Conservation (phyloP, 1,284 basidiomycete species). For the Meira miltonrushii region DNA sequence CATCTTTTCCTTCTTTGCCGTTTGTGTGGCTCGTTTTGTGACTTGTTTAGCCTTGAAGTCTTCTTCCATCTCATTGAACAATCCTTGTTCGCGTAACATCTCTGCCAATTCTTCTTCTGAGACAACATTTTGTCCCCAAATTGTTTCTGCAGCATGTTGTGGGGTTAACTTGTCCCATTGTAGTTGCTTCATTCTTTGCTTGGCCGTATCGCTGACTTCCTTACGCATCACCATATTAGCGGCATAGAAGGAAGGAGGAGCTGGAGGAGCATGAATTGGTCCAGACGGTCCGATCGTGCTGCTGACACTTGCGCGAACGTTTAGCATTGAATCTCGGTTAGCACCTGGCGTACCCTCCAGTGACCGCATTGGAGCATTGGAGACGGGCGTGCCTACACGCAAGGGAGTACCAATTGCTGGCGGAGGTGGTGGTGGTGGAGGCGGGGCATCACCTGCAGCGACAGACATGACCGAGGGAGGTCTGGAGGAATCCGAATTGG, state of each 20-base stretch:
- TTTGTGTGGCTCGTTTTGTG: conserved; percentile 53
- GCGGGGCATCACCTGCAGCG: conserved; percentile 56
- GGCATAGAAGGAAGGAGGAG: conserved; percentile 32
- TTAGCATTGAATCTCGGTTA: conserved; percentile 44
- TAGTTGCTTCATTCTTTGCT: conserved; percentile 91
- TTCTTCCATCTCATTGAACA: conserved; percentile 95
- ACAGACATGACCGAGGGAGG: conserved; percentile 4
- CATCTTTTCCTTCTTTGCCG: conserved; percentile 53
- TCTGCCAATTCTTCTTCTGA: conserved; percentile 34
- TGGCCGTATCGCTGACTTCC: conserved; percentile 76
- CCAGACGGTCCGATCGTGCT: conserved; percentile 36
- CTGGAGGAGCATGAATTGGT: conserved; percentile 46
- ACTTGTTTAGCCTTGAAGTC: conserved; percentile 96
- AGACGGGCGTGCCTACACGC: conserved; percentile 11
- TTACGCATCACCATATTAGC: conserved; percentile 59
- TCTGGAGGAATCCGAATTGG: too few species aligned
- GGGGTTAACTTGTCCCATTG: conserved; percentile 82
- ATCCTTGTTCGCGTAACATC: conserved; percentile 57
- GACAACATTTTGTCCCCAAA: conserved; percentile 39
- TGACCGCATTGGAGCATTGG: background rate
- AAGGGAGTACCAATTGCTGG: conserved; percentile 15
- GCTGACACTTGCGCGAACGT: conserved; percentile 40
- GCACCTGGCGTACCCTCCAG: conserved; percentile 9
- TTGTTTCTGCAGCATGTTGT: conserved; percentile 49
- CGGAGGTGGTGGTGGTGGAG: conserved; percentile 54